Conservation (phyloP, 768 basidiomycete species). For the Pholiota microspora region DNA sequence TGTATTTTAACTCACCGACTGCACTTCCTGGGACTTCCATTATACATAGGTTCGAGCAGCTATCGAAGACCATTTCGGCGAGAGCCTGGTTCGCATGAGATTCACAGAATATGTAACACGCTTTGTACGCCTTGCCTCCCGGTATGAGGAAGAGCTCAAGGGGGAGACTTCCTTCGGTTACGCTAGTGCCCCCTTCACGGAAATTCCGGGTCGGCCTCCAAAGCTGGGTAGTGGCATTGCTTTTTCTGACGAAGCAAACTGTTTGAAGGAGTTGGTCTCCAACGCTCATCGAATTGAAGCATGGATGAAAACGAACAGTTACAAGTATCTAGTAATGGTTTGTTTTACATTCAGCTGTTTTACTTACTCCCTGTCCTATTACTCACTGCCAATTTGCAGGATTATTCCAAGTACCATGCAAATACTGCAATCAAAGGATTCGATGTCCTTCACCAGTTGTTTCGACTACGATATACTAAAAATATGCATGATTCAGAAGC, state of each 20-base stretch:
- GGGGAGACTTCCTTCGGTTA: conserved; percentile 78
- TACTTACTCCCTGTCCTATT: conserved; percentile 9
- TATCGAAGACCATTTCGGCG: conserved; percentile 91
- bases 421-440: conserved; percentile 70
- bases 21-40: not conserved
- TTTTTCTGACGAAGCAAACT: conserved; percentile 69
- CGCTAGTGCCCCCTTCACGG: conserved; percentile 53
- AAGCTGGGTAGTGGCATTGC: conserved; percentile 80
- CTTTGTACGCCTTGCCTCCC: conserved; percentile 86
- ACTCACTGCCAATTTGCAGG: conserved; percentile 40
- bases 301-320: conserved; percentile 84
- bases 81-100: conserved; percentile 80
- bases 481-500: conserved; percentile 73
- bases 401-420: conserved; percentile 56
- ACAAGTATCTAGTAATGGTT: conserved; percentile 71
- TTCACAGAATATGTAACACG: conserved; percentile 88
- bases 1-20: not conserved
- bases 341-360: conserved; percentile 9
- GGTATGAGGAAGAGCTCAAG: conserved; percentile 85
- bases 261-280: conserved; percentile 65
- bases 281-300: conserved; percentile 90
- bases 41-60: conserved; percentile 79
- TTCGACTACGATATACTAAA: conserved; percentile 73
- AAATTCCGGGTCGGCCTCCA: conserved; percentile 38
- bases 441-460: conserved; percentile 85